Conservation (phyloP, 202 grass and related monocot genomes). For the Carex sylvatica region DNA sequence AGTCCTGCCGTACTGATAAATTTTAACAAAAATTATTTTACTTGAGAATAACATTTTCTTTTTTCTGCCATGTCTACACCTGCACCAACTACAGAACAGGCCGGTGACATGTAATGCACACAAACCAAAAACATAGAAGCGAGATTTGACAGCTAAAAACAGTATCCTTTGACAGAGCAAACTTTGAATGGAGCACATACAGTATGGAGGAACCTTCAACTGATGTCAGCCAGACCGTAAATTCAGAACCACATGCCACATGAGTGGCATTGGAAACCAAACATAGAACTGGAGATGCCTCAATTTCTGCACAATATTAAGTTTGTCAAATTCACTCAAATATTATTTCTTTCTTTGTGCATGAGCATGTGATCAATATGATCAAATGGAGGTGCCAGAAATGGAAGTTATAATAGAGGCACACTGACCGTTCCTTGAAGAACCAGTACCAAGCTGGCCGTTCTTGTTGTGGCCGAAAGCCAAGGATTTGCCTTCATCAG, state of each 20-base stretch:
- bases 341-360: not conserved
- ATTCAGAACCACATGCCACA: slow-evolving; percentile 79
- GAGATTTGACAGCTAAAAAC: not conserved
- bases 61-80: slow-evolving; percentile 9
- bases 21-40: slow-evolving; percentile 47
- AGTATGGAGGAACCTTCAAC: slow-evolving; percentile 92
- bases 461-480: slow-evolving; percentile 92
- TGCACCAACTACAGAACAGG: not conserved
- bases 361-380: slow-evolving; percentile 3
- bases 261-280: slow-evolving; percentile 67
- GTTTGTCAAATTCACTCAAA: slow-evolving; percentile 21
- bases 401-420: slow-evolving; percentile 8
- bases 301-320: slow-evolving; percentile 55
- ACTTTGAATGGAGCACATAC: slow-evolving; percentile 43
- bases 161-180: not conserved
- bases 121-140: not conserved
- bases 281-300: slow-evolving; percentile 63
- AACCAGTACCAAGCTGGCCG: slow-evolving; percentile 85
- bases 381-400: slow-evolving; percentile 14
- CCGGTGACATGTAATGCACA: not conserved
- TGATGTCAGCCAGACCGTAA: slow-evolving; percentile 90
- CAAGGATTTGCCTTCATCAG: slow-evolving; percentile 75
- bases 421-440: slow-evolving; percentile 65
- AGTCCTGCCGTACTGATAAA: slow-evolving; percentile 75
- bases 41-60: slow-evolving; percentile 14